Percentiles rank a stretch among this genome's conserved stretches.
These are phyloP conservation scores for Candida insectorum DNA, from an alignment of 805 yeast genomes.

Conservation along the genomic window DNA sequence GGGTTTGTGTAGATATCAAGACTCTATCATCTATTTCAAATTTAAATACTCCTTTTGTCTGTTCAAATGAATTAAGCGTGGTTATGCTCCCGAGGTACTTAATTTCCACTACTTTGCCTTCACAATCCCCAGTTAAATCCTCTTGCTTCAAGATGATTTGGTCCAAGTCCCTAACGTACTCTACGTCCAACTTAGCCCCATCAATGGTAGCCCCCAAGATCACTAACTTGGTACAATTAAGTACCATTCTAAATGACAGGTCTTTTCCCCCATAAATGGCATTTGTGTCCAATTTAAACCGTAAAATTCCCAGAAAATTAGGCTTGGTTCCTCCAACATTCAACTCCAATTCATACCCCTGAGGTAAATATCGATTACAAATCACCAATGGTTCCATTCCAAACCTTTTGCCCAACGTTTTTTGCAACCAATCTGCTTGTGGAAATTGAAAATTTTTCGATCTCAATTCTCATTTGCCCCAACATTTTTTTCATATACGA, in stretches of 20 bases:
- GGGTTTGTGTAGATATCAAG: conserved; percentile 68
- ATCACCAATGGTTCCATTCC: conserved; percentile 4
- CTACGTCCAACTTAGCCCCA: conserved; percentile 4
- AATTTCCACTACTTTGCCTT: conserved; percentile 7
- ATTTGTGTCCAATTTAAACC: conserved; percentile 3
- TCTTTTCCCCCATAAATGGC: background rate
- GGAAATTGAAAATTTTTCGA: background rate
- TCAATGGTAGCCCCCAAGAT: conserved; percentile 9
- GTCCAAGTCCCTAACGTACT: conserved; percentile 1
- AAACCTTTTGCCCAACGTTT: background rate
- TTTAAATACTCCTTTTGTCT: conserved; percentile 12
- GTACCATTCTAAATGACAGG: conserved; percentile 4
- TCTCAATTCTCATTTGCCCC: background rate
- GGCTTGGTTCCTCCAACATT: conserved; percentile 8
- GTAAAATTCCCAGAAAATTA: conserved; percentile 8
- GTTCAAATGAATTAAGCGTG: conserved; percentile 7
- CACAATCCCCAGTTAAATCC: conserved; percentile 11
- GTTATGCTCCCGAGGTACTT: conserved; percentile 11
- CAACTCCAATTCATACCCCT: conserved; percentile 5
- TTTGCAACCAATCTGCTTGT: conserved; percentile 4
- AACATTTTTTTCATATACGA: too few species aligned
- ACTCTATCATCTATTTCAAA: conserved; percentile 51
- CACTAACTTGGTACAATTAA: conserved; percentile 9
- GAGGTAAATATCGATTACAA: conserved; percentile 5
- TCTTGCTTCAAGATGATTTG: conserved; percentile 5